phyloP scores from a whole-genome alignment of 352 stramenopile species.

The Phytopythium helicoides region DNA sequence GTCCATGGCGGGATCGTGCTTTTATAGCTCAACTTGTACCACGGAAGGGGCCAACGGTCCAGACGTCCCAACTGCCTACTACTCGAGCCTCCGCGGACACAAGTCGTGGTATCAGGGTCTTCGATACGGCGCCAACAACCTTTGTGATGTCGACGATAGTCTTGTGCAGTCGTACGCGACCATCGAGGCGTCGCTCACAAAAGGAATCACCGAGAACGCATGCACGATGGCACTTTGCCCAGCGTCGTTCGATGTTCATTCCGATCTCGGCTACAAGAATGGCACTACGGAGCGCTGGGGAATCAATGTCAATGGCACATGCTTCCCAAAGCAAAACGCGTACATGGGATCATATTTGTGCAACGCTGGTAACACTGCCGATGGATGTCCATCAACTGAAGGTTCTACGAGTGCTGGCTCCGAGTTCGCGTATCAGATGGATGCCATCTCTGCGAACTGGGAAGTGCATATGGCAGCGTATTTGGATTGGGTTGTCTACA shows the following conservation, averaged over 20 bases:
- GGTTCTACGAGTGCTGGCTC: slow-evolving; percentile 16
- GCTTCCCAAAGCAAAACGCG: slow-evolving; percentile 51
- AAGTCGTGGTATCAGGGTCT: slow-evolving; percentile 74
- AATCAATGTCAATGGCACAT: slow-evolving; percentile 64
- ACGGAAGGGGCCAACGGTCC: slow-evolving; percentile 41
- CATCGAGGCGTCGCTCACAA: slow-evolving; percentile 29
- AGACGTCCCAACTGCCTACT: slow-evolving; percentile 37
- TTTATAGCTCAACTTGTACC: slow-evolving; percentile 39
- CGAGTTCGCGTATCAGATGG: slow-evolving; percentile 82
- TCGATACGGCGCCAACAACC: slow-evolving; percentile 57
- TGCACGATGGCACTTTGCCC: slow-evolving; percentile 41
- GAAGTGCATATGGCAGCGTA: slow-evolving; percentile 79
- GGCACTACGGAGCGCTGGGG: slow-evolving; percentile 36
- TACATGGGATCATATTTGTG: slow-evolving; percentile 64
- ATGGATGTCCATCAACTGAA: slow-evolving; percentile 20
- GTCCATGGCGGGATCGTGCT: slow-evolving; percentile 21
- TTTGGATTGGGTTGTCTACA: slow-evolving; percentile 73
- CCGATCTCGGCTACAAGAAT: slow-evolving; percentile 39
- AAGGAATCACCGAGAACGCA: slow-evolving; percentile 45
- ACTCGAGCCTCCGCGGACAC: slow-evolving; percentile 44
- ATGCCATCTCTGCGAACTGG: slow-evolving; percentile 93
- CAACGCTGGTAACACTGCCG: slow-evolving; percentile 41
- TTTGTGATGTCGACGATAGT: slow-evolving; percentile 22
- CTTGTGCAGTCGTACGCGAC: slow-evolving; percentile 33
- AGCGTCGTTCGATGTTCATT: slow-evolving; percentile 50